Percentiles rank a stretch among this genome's conserved stretches.
Conservation (phyloP, 495 filamentous ascomycete species). For the Penicillium cataractarum region DNA sequence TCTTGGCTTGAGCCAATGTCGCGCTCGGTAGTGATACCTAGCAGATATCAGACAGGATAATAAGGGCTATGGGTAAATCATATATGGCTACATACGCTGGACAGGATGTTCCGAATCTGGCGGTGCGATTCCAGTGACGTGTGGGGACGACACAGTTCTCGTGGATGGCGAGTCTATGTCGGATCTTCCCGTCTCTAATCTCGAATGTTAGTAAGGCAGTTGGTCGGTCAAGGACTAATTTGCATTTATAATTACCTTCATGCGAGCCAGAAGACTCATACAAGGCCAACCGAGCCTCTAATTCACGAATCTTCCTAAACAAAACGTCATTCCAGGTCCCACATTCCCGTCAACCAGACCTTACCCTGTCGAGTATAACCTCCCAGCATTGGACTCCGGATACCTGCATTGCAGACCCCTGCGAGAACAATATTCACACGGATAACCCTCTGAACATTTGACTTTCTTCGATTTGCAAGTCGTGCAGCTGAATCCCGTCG, state of each 20-base stretch:
- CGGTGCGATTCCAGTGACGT: neutral
- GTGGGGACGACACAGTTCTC: neutral
- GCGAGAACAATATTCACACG: conserved; percentile 7
- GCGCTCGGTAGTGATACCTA: conserved; percentile 13
- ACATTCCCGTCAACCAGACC: neutral
- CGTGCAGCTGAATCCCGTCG: neutral
- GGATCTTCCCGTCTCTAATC: neutral
- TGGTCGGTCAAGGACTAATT: too few relatives aligned
- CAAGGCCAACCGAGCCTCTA: conserved; percentile 12
- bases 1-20: conserved; percentile 17
- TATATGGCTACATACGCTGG: neutral
- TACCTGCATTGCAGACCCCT: conserved; percentile 11
- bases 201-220: too few relatives aligned
- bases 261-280: conserved; percentile 7
- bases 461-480: conserved; percentile 17
- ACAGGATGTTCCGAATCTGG: neutral
- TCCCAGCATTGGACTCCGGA: neutral
- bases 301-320: conserved; percentile 9
- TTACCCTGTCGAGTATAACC: conserved; percentile 7
- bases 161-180: neutral
- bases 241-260: neutral
- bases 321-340: neutral
- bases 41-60: neutral
- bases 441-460: conserved; percentile 11
- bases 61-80: accelerated